Base-by-base conservation (phyloP, 2,329 filamentous ascomycete genomes). In the Phialocephala sp. region DNA sequence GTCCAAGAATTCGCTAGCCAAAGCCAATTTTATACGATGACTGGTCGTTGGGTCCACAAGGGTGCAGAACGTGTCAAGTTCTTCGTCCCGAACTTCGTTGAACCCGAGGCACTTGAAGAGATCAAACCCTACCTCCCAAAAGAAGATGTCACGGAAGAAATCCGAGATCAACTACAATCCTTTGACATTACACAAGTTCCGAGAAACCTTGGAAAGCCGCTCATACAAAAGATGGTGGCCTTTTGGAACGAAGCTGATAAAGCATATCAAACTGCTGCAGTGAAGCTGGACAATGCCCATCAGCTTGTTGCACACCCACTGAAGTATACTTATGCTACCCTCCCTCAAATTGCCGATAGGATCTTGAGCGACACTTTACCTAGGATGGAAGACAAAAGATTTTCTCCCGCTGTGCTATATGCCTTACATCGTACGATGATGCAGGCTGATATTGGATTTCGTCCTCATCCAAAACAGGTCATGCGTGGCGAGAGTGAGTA, bases 381-480 rank as follows among this genome's bases (percentile, higher is more conserved):
- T 36, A 69, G 60, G 43, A 32, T 60, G 11, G 27, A 69, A 1
- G 74, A 76, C 24, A 76, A 75, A 1, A 77, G 76, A 11, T 83
- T 83, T 61, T 78, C 82, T 0, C 69, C 82, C 0, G 72, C 81
- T 35, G 82, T 84, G 9, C 77, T 93, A 5, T 91, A 92, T 72
- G 91, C 91, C 4, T 87, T 93, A 8, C 89, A 93, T 70, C 85
- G 85, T 63, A 84, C 89, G 9, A 75, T 94, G 8, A 76, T 83
- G 27, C 80, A 83, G 47, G 84, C 88, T 66, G 87, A 89, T 9
- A 81, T 87, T 61, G 85, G 82, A 35, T 91, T 93, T 73, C 81
- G 82, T 68, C 85, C 75, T n/a, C 81, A 84, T 67, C 70, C 67
- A 76, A 82, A 77, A 27, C 66, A 69, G 72, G 84, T 68, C 75